These are phyloP conservation scores for Penicillium samsonianum DNA, from an alignment of 495 filamentous ascomycete species.

Conservation along the genomic window DNA sequence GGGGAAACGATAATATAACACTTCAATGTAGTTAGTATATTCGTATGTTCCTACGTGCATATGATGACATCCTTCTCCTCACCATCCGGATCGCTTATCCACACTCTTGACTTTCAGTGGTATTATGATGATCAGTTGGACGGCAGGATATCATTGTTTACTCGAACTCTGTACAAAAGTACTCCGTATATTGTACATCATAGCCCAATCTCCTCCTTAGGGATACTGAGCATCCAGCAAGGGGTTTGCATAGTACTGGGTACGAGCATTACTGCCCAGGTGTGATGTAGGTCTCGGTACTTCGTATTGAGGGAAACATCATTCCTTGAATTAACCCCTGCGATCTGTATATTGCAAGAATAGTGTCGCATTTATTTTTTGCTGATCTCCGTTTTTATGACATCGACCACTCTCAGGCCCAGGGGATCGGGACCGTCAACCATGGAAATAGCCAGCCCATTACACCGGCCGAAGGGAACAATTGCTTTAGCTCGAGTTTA, in stretches of 20 bases:
- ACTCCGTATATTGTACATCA: slow-evolving; percentile 1
- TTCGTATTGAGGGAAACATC: slow-evolving; percentile 7
- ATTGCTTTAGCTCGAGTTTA: slow-evolving; percentile 5
- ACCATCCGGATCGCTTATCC: not conserved
- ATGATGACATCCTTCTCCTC: slow-evolving; percentile 27
- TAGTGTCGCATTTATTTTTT: not conserved
- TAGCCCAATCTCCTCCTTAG: not conserved
- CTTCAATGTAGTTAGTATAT: no score
- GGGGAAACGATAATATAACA: slow-evolving; percentile 1
- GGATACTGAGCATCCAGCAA: slow-evolving; percentile 24
- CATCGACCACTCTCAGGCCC: slow-evolving; percentile 23
- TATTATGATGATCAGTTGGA: slow-evolving; percentile 9
- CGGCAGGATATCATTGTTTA: not conserved
- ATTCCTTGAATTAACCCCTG: slow-evolving; percentile 20
- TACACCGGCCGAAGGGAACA: slow-evolving; percentile 20
- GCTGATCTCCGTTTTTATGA: slow-evolving; percentile 23
- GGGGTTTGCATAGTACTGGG: slow-evolving; percentile 14
- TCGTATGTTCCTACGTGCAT: slow-evolving; percentile 6
- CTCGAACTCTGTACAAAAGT: not conserved
- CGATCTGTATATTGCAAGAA: not conserved
- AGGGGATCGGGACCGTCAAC: slow-evolving; percentile 15
- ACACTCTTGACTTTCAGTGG: not conserved
- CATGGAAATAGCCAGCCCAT: slow-evolving; percentile 22
- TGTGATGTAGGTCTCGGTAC: slow-evolving; percentile 15
- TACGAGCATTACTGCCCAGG: slow-evolving; percentile 19